Evolutionary conservation across 2,329 filamentous ascomycete genomes (phyloP).

Genomic region (Erysiphe pulchra): DNA sequence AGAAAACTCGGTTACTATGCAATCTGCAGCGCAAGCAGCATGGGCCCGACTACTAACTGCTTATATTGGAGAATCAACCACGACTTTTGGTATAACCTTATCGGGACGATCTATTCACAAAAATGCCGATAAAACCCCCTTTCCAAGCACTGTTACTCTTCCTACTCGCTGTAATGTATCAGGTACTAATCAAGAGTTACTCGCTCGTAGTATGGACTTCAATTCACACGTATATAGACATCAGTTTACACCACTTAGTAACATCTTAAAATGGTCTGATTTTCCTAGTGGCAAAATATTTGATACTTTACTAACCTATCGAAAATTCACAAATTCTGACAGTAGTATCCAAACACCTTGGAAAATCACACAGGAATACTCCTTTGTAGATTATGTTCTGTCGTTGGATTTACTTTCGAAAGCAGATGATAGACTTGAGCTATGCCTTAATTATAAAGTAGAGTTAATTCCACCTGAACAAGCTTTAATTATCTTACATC

Average conservation of each 20-base stretch:
- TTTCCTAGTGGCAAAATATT: constrained; percentile 42
- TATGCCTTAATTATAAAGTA: constrained; percentile 40
- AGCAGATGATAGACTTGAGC: constrained; percentile 20
- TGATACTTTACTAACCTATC: constrained; percentile 67
- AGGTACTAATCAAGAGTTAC: constrained; percentile 26
- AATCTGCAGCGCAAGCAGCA: constrained; percentile 48
- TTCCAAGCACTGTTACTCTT: constrained; percentile 64
- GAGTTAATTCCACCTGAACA: constrained; percentile 43
- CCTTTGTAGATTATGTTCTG: constrained; percentile 49
- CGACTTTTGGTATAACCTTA: constrained; percentile 59
- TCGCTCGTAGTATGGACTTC: constrained; percentile 36
- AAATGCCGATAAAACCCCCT: constrained; percentile 29
- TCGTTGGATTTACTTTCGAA: constrained; percentile 54
- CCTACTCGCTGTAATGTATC: constrained; percentile 38
- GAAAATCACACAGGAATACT: constrained; percentile 36
- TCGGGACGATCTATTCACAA: constrained; percentile 41
- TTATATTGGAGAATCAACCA: constrained; percentile 48
- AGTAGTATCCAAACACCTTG: constrained; percentile 19
- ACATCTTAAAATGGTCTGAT: constrained; percentile 48
- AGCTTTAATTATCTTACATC: constrained; percentile 36
- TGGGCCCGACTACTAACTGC: constrained; percentile 54
- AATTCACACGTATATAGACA: constrained; percentile 40
- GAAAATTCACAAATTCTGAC: constrained; percentile 23
- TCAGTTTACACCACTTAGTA: constrained; percentile 44
- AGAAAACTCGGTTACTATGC: constrained; percentile 38